A percentile compares a stretch with the other conserved stretches of the same genome.
Conservation (phyloP, 148 eudicot species). For the Rhododendron williamsianum region DNA sequence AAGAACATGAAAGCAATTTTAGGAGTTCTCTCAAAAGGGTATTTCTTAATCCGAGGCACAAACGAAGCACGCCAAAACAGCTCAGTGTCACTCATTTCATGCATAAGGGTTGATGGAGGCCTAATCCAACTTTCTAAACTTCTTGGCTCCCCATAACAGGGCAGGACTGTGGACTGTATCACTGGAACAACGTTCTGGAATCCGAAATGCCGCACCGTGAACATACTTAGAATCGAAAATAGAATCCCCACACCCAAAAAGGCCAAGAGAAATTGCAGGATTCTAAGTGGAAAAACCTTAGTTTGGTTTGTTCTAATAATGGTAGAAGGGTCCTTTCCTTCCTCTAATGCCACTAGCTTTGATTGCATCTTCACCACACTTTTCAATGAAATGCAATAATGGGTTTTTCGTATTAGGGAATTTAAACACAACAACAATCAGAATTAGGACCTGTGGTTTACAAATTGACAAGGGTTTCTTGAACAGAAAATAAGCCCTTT, state of each 20-base stretch:
- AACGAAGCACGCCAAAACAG: constrained; percentile 48
- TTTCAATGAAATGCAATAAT: not conserved
- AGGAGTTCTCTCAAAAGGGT: constrained; percentile 42
- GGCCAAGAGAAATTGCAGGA: constrained; percentile 24
- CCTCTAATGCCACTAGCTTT: constrained; percentile 23
- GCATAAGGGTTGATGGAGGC: constrained; percentile 28
- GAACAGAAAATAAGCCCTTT: not conserved
- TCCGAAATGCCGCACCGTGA: constrained; percentile 16
- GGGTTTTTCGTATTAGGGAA: not conserved
- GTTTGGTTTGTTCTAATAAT: constrained; percentile 14
- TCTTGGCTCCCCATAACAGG: constrained; percentile 19
- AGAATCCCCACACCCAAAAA: constrained; percentile 22
- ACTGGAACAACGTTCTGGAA: constrained; percentile 15
- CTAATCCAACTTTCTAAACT: constrained; percentile 29
- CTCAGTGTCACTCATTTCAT: constrained; percentile 34
- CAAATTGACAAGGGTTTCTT: not conserved
- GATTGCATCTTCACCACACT: constrained; percentile 14
- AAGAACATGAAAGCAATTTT: constrained; percentile 55
- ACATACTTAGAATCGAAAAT: constrained; percentile 23
- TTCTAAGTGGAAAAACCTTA: constrained; percentile 20
- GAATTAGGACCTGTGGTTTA: not conserved
- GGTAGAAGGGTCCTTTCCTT: constrained; percentile 15
- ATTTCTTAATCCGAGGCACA: constrained; percentile 22
- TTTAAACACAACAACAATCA: not conserved
- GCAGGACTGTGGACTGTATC: constrained; percentile 9